Percentiles rank a stretch among this genome's conserved stretches.
Evolutionary conservation across 2,329 filamentous ascomycete species (phyloP).

Genomic region (Venturiaceae sp.): DNA sequence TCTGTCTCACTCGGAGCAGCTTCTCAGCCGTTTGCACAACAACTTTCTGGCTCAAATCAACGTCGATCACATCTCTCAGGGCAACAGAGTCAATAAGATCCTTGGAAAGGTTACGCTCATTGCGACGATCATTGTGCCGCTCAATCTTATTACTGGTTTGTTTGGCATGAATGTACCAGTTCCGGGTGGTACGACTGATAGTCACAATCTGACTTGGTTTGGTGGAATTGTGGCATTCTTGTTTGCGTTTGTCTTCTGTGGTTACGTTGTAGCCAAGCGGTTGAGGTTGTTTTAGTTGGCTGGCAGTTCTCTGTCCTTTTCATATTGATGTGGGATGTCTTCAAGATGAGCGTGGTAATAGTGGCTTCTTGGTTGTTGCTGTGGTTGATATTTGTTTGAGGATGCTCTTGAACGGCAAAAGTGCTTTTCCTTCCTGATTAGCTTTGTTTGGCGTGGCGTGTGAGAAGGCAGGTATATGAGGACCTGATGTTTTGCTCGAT

Average conservation of each 20-base stretch:
- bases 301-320: not conserved
- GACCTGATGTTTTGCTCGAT: not conserved
- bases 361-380: not conserved
- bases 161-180: slow-evolving; percentile 74
- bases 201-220: not conserved
- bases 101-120: slow-evolving; percentile 92
- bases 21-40: slow-evolving; percentile 84
- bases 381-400: too few relatives aligned
- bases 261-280: not conserved
- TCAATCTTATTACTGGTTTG: slow-evolving; percentile 82
- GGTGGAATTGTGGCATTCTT: not conserved
- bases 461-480: not conserved
- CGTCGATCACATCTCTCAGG: slow-evolving; percentile 82
- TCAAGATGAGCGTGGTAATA: not conserved
- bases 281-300: not conserved
- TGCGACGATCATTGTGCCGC: slow-evolving; percentile 88
- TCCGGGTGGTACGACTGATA: not conserved
- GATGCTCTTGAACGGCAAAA: not conserved
- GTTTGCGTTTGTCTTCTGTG: not conserved
- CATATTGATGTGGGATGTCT: not conserved
- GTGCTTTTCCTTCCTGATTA: not conserved
- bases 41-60: slow-evolving; percentile 94
- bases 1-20: slow-evolving; percentile 92
- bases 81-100: slow-evolving; percentile 78
- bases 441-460: not conserved